Conservation (phyloP, 129 eudicot species). For the Tagetes patula region DNA sequence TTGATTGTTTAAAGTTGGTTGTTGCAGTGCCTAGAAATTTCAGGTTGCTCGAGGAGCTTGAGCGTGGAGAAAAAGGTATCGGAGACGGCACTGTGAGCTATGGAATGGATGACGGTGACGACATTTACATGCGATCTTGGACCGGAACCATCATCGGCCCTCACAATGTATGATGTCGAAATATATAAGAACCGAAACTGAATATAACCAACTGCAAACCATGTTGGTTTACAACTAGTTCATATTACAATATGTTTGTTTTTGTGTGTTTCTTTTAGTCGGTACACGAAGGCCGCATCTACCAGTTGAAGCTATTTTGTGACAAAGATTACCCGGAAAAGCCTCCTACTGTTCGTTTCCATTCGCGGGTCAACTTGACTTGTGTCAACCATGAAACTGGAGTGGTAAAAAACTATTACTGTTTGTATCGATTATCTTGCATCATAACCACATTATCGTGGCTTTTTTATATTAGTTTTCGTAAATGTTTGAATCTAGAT, state of each 20-base stretch:
- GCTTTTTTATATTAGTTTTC: background rate
- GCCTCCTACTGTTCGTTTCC: constrained; percentile 85
- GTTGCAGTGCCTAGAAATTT: constrained; percentile 81
- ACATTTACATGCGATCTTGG: constrained; percentile 88
- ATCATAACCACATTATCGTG: background rate
- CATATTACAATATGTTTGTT: background rate
- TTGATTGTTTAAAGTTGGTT: constrained; percentile 12
- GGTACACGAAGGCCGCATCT: constrained; percentile 86
- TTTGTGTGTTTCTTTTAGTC: constrained; percentile 44
- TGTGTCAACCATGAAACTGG: constrained; percentile 90
- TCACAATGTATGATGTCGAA: constrained; percentile 50
- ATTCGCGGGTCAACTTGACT: constrained; percentile 77
- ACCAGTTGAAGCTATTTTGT: constrained; percentile 88
- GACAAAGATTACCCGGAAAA: constrained; percentile 97
- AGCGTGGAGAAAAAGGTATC: constrained; percentile 89
- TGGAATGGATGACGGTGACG: constrained; percentile 93
- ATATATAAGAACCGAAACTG: background rate
- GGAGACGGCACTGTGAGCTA: constrained; percentile 92
- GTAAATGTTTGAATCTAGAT: constrained; percentile 5
- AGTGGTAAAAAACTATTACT: constrained; percentile 44
- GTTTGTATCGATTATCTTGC: constrained; percentile 9
- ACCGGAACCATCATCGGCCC: constrained; percentile 89
- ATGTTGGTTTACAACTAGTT: too few species aligned
- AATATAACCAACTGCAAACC: background rate
- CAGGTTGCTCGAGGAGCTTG: constrained; percentile 89